phyloP scores from a whole-genome alignment of 176 grass and related monocot genomes.

The Musa itinerans region DNA sequence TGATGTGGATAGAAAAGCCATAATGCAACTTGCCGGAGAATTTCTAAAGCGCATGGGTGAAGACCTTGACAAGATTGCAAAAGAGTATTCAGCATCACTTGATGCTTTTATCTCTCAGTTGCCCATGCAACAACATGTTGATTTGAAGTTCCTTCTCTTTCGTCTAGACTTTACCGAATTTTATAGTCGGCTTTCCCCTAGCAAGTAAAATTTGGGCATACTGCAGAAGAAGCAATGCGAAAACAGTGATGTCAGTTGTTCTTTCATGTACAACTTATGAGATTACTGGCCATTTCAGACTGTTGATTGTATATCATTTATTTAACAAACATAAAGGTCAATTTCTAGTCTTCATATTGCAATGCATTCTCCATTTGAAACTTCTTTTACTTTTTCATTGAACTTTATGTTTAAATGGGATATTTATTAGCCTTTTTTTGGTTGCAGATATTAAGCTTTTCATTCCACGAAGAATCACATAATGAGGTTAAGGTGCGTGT shows the following conservation, averaged over 20 bases:
- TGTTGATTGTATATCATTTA: slow-evolving; percentile 1
- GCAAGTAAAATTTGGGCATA: slow-evolving; percentile 33
- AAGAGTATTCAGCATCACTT: slow-evolving; percentile 79
- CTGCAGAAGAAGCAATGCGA: not conserved
- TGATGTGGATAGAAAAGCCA: slow-evolving; percentile 68
- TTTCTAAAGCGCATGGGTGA: slow-evolving; percentile 84
- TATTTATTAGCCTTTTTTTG: not conserved
- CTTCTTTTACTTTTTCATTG: not conserved
- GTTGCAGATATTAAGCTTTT: not conserved
- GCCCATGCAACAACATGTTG: slow-evolving; percentile 87
- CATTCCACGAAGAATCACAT: not conserved
- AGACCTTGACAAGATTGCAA: slow-evolving; percentile 80
- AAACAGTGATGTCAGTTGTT: not conserved
- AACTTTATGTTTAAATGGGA: not conserved
- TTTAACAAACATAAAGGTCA: not conserved
- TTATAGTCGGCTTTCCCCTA: slow-evolving; percentile 50
- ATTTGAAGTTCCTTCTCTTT: slow-evolving; percentile 91
- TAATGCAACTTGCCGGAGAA: slow-evolving; percentile 66
- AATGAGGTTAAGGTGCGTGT: not conserved
- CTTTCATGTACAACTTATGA: not conserved
- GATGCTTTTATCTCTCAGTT: slow-evolving; percentile 81
- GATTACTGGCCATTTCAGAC: not conserved
- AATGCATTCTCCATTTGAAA: not conserved
- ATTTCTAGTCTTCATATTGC: not conserved
- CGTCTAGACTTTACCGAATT: slow-evolving; percentile 92